phyloP scores from a whole-genome alignment of 2,329 filamentous ascomycete genomes.

The Septoria petroselini region DNA sequence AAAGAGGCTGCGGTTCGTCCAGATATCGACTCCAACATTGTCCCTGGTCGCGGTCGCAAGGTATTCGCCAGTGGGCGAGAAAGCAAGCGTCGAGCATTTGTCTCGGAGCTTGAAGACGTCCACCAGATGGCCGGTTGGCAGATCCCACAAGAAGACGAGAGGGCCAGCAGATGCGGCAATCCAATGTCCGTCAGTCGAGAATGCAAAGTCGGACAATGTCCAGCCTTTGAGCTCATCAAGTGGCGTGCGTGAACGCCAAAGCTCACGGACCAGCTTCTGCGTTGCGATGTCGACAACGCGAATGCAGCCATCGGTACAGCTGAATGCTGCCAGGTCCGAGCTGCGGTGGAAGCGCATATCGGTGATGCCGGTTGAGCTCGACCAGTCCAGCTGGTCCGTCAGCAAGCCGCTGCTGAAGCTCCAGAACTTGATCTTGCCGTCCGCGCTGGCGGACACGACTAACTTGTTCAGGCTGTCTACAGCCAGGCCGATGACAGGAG shows the following conservation, averaged over 20 bases:
- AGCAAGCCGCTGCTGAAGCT: slow-evolving; percentile 82
- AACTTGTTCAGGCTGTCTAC: slow-evolving; percentile 86
- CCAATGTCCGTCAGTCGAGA: slow-evolving; percentile 93
- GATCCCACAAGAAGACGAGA: slow-evolving; percentile 82
- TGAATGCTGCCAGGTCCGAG: slow-evolving; percentile 82
- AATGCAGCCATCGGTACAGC: slow-evolving; percentile 84
- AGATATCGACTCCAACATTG: slow-evolving; percentile 84
- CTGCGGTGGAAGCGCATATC: slow-evolving; percentile 75
- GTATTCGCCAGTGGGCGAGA: slow-evolving; percentile 88
- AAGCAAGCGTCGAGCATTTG: slow-evolving; percentile 78
- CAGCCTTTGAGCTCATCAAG: slow-evolving; percentile 26
- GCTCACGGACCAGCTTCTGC: slow-evolving; percentile 83
- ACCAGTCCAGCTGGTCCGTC: slow-evolving; percentile 78
- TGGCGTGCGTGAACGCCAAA: slow-evolving; percentile 66
- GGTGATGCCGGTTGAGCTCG: slow-evolving; percentile 70
- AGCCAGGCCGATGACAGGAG: slow-evolving; percentile 78
- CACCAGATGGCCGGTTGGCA: slow-evolving; percentile 91
- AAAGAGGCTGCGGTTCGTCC: slow-evolving; percentile 92
- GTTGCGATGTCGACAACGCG: slow-evolving; percentile 88
- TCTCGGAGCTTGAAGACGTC: slow-evolving; percentile 80
- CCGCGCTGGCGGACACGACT: slow-evolving; percentile 80
- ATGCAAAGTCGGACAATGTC: slow-evolving; percentile 48
- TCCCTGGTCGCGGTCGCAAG: slow-evolving; percentile 84
- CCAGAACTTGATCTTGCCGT: slow-evolving; percentile 97
- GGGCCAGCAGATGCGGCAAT: slow-evolving; percentile 84